These are phyloP conservation scores for Endotrypanum monterogeii DNA, from an alignment of 208 protist species.

Conservation along the genomic window DNA sequence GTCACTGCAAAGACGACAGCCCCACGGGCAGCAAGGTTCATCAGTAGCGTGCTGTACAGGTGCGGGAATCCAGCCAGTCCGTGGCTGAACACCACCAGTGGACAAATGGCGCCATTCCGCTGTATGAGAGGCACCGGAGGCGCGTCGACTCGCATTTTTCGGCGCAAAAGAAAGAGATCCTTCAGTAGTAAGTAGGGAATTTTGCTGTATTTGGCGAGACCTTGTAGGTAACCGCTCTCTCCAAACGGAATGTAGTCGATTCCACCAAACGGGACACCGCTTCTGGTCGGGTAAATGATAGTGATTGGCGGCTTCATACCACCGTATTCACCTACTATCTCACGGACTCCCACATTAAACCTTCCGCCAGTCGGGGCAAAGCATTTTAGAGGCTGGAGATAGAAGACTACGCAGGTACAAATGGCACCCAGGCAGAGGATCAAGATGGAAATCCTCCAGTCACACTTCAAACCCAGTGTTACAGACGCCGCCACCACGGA, in stretches of 20 bases:
- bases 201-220: slow-evolving; percentile 50
- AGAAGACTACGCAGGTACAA: slow-evolving; percentile 29
- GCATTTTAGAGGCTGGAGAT: slow-evolving; percentile 45
- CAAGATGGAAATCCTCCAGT: slow-evolving; percentile 10
- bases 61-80: slow-evolving; percentile 65
- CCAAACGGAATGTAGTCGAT: slow-evolving; percentile 63
- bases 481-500: slow-evolving; percentile 7
- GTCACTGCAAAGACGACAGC: slow-evolving; percentile 65
- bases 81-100: slow-evolving; percentile 81
- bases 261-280: not conserved
- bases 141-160: slow-evolving; percentile 26
- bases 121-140: slow-evolving; percentile 38
- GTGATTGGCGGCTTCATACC: slow-evolving; percentile 56
- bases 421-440: slow-evolving; percentile 16
- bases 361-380: slow-evolving; percentile 51
- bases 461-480: slow-evolving; percentile 5
- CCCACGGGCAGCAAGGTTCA: slow-evolving; percentile 75
- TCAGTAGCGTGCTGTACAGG: slow-evolving; percentile 69
- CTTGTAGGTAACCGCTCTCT: slow-evolving; percentile 58
- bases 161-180: slow-evolving; percentile 44
- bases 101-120: slow-evolving; percentile 34
- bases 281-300: slow-evolving; percentile 66
- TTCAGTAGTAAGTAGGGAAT: slow-evolving; percentile 59
- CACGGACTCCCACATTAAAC: slow-evolving; percentile 47
- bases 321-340: slow-evolving; percentile 32